phyloP scores from a whole-genome alignment of 495 filamentous ascomycete species.

The Staphylotrichum longicolle region DNA sequence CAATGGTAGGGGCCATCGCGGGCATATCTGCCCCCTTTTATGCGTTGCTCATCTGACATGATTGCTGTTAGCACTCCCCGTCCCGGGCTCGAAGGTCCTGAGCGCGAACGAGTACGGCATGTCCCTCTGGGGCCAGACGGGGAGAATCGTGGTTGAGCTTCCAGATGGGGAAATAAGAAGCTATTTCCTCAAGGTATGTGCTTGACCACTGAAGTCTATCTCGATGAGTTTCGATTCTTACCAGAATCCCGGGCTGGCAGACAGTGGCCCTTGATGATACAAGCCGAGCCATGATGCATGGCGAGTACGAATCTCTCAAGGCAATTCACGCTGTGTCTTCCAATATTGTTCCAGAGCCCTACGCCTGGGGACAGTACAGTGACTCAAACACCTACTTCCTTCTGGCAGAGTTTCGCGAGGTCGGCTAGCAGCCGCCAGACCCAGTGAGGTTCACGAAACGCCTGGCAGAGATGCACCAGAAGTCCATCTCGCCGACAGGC shows the following conservation, averaged over 20 bases:
- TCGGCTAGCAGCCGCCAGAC: constrained; percentile 21
- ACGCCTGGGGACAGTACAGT: constrained; percentile 26
- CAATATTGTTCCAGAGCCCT: constrained; percentile 7
- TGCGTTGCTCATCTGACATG: background rate
- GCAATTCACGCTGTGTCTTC: constrained; percentile 18
- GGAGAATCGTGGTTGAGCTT: constrained; percentile 13
- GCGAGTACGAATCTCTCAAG: constrained; percentile 22
- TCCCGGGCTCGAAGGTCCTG: constrained; percentile 6
- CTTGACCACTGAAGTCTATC: background rate
- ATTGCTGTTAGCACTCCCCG: background rate
- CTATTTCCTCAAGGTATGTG: constrained; percentile 14
- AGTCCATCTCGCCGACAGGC: constrained; percentile 44
- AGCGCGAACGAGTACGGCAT: constrained; percentile 9
- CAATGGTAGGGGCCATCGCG: background rate
- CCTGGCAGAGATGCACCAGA: constrained; percentile 43
- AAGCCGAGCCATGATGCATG: constrained; percentile 15
- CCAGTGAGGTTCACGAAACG: constrained; percentile 29
- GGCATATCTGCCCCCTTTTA: background rate
- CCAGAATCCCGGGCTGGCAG: background rate
- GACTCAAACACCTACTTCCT: constrained; percentile 19
- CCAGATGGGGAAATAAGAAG: background rate
- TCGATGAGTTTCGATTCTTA: background rate
- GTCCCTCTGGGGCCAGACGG: constrained; percentile 19
- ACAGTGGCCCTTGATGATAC: constrained; percentile 5
- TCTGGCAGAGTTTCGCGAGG: constrained; percentile 23